Percentiles rank a stretch among this genome's conserved stretches.
These are phyloP conservation scores for Lasiodiplodia theobromae DNA, from an alignment of 2,329 filamentous ascomycete genomes.

Conservation along the genomic window DNA sequence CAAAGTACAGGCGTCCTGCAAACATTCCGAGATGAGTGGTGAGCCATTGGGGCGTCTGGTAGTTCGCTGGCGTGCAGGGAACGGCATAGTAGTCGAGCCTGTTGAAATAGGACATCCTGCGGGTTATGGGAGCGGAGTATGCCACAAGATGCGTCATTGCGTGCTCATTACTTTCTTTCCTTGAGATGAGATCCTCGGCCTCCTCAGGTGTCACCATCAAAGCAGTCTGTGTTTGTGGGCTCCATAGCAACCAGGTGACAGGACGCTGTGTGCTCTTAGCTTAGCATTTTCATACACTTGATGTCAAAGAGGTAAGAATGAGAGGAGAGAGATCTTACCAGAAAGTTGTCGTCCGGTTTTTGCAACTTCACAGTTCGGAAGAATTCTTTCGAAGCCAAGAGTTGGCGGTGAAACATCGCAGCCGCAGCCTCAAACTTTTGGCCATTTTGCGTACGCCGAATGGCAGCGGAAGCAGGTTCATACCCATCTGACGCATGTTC, in stretches of 20 bases:
- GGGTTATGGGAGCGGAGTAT: constrained; percentile 67
- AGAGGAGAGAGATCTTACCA: constrained; percentile 34
- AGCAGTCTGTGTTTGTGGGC: constrained; percentile 52
- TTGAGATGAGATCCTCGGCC: constrained; percentile 61
- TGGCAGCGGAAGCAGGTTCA: background rate
- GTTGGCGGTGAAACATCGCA: constrained; percentile 34
- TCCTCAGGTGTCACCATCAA: constrained; percentile 70
- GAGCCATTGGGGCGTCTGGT: constrained; percentile 61
- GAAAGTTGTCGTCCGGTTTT: constrained; percentile 51
- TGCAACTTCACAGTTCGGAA: constrained; percentile 51
- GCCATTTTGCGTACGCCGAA: constrained; percentile 46
- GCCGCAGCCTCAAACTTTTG: constrained; percentile 43
- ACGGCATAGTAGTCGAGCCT: constrained; percentile 60
- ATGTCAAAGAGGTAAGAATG: background rate
- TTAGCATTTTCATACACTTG: background rate
- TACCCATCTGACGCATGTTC: background rate
- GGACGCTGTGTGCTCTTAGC: constrained; percentile 43
- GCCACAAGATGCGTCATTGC: constrained; percentile 56
- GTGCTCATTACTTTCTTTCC: constrained; percentile 39
- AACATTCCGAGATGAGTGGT: constrained; percentile 66
- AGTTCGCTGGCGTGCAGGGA: constrained; percentile 53
- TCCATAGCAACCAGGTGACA: constrained; percentile 70
- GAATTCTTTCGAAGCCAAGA: constrained; percentile 58
- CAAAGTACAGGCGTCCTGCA: constrained; percentile 67
- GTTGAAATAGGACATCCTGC: constrained; percentile 67